Base-by-base conservation (phyloP, 371 early-diverging fungal species). In the Mortierella sp. region DNA sequence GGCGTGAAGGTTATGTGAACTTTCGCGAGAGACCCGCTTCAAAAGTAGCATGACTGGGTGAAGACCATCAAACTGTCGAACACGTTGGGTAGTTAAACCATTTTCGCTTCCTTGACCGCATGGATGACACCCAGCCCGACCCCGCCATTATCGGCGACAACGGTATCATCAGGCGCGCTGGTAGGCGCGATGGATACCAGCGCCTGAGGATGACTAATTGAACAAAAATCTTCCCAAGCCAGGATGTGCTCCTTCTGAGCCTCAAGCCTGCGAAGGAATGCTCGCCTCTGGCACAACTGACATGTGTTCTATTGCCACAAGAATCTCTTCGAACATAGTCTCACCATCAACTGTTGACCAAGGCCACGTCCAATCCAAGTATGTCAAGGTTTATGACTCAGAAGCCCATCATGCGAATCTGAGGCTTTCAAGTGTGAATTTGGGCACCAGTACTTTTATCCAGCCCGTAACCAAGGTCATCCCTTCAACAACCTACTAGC, bases 381-480 rank as follows among this genome's bases (percentile, higher is more conserved):
- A 12, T 2, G 57, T 64, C 23, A 45, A 70, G 19, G 29, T 70
- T 12, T 29, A 47, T 6, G 70, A 64, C 0, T 64, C 70, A 13
- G 51, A 26, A 4, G 64, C 57, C 10, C 47, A 37, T 28, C 70
- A 70, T 40, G 32, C 49, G 0, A 23, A 10, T 9, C 47, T 70
- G 53, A 51, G 26, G 12, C 64, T 64, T 3, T 26, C 34, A 23
- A 49, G 58, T 28, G 70, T 70, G 43, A 57, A 64, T 51, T 23
- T 70, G 51, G 70, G 37, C 10, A 57, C 64, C 19, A 47, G 64
- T 40, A 35, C 47, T 23, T 28, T 23, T 19, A 59, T 70, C 54
- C 70, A 70, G 53, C 70, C 70, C 0, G 29, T n/a, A 22, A 70
- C 70, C 45, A 56, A 64, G 19, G 70, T 70, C 12, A 35, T 55